Percentiles rank a stretch among this genome's conserved stretches.
These are phyloP conservation scores for Dactylellina cionopaga DNA, from an alignment of 2,329 filamentous ascomycete genomes.

Conservation along the genomic window DNA sequence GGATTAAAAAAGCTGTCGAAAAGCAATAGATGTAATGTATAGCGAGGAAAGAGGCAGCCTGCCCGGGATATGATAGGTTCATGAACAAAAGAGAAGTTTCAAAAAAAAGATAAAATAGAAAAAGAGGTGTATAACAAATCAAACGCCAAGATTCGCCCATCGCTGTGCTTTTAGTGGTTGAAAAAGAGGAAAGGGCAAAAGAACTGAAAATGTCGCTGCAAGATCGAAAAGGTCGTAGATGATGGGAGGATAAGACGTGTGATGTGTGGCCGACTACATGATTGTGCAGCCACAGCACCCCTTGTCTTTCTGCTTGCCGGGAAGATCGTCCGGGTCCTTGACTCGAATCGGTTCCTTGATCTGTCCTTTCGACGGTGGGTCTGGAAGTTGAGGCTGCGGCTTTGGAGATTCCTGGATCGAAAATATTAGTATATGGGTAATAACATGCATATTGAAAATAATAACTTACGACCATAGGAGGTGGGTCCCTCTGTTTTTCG, in stretches of 20 bases:
- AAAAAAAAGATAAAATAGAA: too few relatives aligned
- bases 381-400: conserved; percentile 4
- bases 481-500: conserved; percentile 42
- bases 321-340: conserved; percentile 40
- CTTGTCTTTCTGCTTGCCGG: conserved; percentile 42
- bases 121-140: conserved; percentile 36
- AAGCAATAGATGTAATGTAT: conserved; percentile 26
- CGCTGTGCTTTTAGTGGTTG: conserved; percentile 52
- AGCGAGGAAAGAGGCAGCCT: conserved; percentile 21
- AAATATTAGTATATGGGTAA: neutral
- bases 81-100: conserved; percentile 45
- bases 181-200: conserved; percentile 41
- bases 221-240: conserved; percentile 43
- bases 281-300: conserved; percentile 52
- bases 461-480: conserved; percentile 47
- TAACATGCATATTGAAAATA: neutral
- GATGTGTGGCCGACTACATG: conserved; percentile 31
- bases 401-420: conserved; percentile 34
- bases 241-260: neutral
- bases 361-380: conserved; percentile 21
- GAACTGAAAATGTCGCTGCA: conserved; percentile 47
- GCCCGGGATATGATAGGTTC: conserved; percentile 44
- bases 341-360: conserved; percentile 49
- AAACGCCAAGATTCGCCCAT: conserved; percentile 53
- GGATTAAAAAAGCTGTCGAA: conserved; percentile 34